Percentiles rank a stretch among this genome's conserved stretches.
phyloP scores from a whole-genome alignment of 1,139 yeast species.

The Insectozyma bohioensis region DNA sequence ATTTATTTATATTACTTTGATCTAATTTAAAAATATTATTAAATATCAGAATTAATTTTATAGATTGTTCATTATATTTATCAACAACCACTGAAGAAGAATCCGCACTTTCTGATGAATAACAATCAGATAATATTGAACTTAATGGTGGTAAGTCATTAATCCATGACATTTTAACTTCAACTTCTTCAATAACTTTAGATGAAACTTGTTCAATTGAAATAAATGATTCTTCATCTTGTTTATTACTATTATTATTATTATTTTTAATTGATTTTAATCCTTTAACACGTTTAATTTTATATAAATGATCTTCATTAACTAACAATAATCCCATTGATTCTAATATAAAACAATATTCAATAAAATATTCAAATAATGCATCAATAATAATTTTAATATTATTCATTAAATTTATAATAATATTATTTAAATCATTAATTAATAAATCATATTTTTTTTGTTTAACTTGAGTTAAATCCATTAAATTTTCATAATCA shows the following conservation, averaged over 20 bases:
- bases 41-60: constrained; percentile 19
- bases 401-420: constrained; percentile 21
- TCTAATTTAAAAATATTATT: constrained; percentile 21
- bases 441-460: constrained; percentile 29
- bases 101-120: constrained; percentile 10
- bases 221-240: no score
- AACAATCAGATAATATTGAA: constrained; percentile 14
- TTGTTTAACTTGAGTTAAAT: constrained; percentile 30
- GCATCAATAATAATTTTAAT: constrained; percentile 21
- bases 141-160: constrained; percentile 23
- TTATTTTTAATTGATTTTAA: constrained; percentile 43
- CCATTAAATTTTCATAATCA: constrained; percentile 55
- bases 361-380: constrained; percentile 32
- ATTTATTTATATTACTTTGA: constrained; percentile 15
- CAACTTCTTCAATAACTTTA: constrained; percentile 31
- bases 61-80: constrained; percentile 18
- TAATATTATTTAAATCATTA: constrained; percentile 26
- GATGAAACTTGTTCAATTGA: no score
- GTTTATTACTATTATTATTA: constrained; percentile 19
- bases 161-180: constrained; percentile 28
- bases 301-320: constrained; percentile 34
- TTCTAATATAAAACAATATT: constrained; percentile 65
- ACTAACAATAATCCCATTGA: constrained; percentile 72
- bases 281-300: constrained; percentile 70
- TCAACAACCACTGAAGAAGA: constrained; percentile 14